These are phyloP conservation scores for Paxillus rubicundulus DNA, from an alignment of 768 basidiomycete genomes.

Conservation along the genomic window DNA sequence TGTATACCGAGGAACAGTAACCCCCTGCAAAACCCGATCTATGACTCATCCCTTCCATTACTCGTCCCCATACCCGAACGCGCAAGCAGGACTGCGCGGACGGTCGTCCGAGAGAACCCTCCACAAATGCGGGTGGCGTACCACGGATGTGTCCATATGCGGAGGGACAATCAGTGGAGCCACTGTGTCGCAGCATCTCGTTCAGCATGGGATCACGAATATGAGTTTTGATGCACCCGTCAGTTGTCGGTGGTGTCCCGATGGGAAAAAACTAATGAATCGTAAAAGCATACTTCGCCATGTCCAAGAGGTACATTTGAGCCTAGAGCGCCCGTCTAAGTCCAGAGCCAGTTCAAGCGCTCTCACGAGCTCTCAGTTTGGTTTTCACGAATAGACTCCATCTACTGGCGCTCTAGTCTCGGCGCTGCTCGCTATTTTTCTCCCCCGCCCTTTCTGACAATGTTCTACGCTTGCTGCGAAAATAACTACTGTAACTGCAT, in stretches of 20 bases:
- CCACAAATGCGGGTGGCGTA: background rate
- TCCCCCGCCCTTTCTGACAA: too few relatives aligned
- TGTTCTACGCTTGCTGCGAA: too few relatives aligned
- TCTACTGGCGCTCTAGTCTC: too few relatives aligned
- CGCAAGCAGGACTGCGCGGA: background rate
- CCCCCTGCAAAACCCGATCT: too few relatives aligned
- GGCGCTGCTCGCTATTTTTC: too few relatives aligned
- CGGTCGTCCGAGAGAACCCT: background rate
- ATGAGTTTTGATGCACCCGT: accelerated
- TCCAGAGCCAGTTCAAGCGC: too few relatives aligned
- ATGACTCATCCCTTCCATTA: background rate
- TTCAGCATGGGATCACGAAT: background rate
- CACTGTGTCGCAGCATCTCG: conserved; percentile 11
- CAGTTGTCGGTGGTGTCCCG: conserved; percentile 7
- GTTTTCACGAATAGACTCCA: too few relatives aligned
- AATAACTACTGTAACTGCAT: too few relatives aligned
- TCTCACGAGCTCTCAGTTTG: too few relatives aligned
- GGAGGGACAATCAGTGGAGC: background rate
- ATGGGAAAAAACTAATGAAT: background rate
- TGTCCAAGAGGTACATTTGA: conserved; percentile 13
- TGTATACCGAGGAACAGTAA: too few relatives aligned
- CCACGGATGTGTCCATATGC: background rate
- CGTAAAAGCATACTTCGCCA: conserved; percentile 19
- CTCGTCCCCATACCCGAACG: conserved; percentile 1
- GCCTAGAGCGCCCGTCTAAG: conserved; percentile 3